Conservation (phyloP, 306 rosid species). For the Trifolium subterraneum region DNA sequence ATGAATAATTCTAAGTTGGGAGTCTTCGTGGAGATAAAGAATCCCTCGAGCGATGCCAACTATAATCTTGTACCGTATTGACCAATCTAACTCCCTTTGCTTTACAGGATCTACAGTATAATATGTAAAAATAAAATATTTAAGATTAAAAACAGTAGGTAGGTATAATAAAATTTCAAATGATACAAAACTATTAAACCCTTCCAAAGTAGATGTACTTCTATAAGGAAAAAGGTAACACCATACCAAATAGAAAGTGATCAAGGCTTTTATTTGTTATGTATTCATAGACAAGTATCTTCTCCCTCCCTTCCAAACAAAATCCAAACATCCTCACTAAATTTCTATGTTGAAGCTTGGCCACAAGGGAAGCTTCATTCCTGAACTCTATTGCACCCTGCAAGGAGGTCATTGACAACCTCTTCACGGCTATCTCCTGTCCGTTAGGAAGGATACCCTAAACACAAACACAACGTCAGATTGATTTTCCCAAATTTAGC, state of each 20-base stretch:
- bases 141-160: not conserved
- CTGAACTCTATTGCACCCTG: constrained; percentile 69
- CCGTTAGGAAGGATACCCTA: constrained; percentile 62
- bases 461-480: not conserved
- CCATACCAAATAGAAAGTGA: constrained; percentile 56
- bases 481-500: constrained; percentile 24
- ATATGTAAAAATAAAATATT: constrained; percentile 20
- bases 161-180: not conserved
- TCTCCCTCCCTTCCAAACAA: constrained; percentile 66
- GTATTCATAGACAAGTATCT: constrained; percentile 65
- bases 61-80: constrained; percentile 53
- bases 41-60: constrained; percentile 67
- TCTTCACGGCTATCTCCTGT: constrained; percentile 64
- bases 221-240: constrained; percentile 16
- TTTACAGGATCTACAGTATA: constrained; percentile 44
- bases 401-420: constrained; percentile 55
- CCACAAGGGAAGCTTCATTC: constrained; percentile 63
- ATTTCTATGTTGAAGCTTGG: constrained; percentile 71
- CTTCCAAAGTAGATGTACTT: not conserved
- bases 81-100: constrained; percentile 58
- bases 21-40: constrained; percentile 71
- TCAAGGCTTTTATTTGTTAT: constrained; percentile 67
- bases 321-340: constrained; percentile 62
- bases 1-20: constrained; percentile 62
- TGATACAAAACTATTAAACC: not conserved